These are phyloP conservation scores for Metarhizium rileyi DNA, from an alignment of 2,329 filamentous ascomycete genomes.

Conservation along the genomic window DNA sequence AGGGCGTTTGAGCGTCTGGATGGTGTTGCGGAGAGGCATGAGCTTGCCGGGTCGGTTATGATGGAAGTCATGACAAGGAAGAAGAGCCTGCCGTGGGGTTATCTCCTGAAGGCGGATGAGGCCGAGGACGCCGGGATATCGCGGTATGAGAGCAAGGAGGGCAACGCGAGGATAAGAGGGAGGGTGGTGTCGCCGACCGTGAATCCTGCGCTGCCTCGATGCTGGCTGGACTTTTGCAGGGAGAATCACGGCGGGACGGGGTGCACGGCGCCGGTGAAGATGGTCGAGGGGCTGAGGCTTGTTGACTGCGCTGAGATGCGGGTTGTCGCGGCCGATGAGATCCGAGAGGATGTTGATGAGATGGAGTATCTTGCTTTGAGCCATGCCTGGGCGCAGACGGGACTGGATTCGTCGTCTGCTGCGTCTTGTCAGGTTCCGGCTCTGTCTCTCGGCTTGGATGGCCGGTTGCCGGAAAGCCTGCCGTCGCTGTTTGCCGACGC, in stretches of 20 bases:
- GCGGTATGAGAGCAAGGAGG: slow-evolving; percentile 3
- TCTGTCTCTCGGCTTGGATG: not conserved
- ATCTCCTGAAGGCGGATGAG: slow-evolving; percentile 22
- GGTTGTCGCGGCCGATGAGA: slow-evolving; percentile 20
- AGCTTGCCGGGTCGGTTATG: slow-evolving; percentile 24
- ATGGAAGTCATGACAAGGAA: slow-evolving; percentile 27
- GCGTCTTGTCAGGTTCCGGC: not conserved
- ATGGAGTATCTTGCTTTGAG: slow-evolving; percentile 26
- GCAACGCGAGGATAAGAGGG: slow-evolving; percentile 18
- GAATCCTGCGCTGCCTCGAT: slow-evolving; percentile 19
- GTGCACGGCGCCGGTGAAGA: slow-evolving; percentile 12
- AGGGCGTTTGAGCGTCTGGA: slow-evolving; percentile 26
- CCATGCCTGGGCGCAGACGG: slow-evolving; percentile 21
- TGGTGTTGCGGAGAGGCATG: slow-evolving; percentile 26
- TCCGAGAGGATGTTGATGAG: slow-evolving; percentile 9
- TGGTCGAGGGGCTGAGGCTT: slow-evolving; percentile 20
- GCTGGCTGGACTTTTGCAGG: slow-evolving; percentile 26
- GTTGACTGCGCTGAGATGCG: slow-evolving; percentile 21
- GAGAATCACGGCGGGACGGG: slow-evolving; percentile 17
- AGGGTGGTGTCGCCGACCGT: slow-evolving; percentile 21
- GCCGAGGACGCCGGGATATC: slow-evolving; percentile 15
- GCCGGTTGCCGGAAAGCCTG: slow-evolving; percentile 15
- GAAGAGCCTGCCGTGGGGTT: slow-evolving; percentile 27
- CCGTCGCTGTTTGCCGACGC: slow-evolving; percentile 24
- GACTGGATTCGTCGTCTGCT: slow-evolving; percentile 10